Conservation (phyloP, 768 basidiomycete genomes). For the Kwoniella heveanensis region DNA sequence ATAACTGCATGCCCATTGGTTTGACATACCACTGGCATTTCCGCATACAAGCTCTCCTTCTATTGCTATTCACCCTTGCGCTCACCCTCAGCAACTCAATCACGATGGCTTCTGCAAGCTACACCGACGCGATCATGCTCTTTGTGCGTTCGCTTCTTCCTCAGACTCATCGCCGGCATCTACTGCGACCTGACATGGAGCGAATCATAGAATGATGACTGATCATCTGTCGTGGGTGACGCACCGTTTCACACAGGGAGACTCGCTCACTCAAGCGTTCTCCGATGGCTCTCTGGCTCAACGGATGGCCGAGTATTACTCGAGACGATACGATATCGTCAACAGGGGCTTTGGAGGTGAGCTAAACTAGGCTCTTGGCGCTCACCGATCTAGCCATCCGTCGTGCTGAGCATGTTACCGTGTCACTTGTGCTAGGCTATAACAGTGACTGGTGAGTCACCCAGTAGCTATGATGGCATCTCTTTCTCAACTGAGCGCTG, state of each 20-base stretch:
- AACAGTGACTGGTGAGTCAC: slow-evolving; percentile 69
- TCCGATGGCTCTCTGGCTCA: slow-evolving; percentile 65
- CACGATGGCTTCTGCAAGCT: slow-evolving; percentile 37
- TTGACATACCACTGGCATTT: not conserved
- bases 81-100: no score
- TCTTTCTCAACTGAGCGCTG: no score
- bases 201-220: no score
- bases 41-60: not conserved
- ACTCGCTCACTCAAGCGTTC: slow-evolving; percentile 50
- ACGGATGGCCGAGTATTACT: slow-evolving; percentile 72
- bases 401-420: not conserved
- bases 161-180: no score
- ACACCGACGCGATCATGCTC: slow-evolving; percentile 49
- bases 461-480: no score
- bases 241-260: slow-evolving; percentile 39
- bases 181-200: no score
- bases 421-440: slow-evolving; percentile 59
- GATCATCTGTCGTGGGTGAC: no score
- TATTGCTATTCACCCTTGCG: not conserved
- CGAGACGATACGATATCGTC: slow-evolving; percentile 77
- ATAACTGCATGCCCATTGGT: not conserved
- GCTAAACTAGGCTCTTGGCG: not conserved
- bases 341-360: slow-evolving; percentile 71
- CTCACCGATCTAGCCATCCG: not conserved
- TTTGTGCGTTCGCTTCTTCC: slow-evolving; percentile 40